A percentile compares a stretch with the other conserved stretches of the same genome.
These are phyloP conservation scores for Earliella scabrosa DNA, from an alignment of 1,284 basidiomycete genomes.

Conservation along the genomic window DNA sequence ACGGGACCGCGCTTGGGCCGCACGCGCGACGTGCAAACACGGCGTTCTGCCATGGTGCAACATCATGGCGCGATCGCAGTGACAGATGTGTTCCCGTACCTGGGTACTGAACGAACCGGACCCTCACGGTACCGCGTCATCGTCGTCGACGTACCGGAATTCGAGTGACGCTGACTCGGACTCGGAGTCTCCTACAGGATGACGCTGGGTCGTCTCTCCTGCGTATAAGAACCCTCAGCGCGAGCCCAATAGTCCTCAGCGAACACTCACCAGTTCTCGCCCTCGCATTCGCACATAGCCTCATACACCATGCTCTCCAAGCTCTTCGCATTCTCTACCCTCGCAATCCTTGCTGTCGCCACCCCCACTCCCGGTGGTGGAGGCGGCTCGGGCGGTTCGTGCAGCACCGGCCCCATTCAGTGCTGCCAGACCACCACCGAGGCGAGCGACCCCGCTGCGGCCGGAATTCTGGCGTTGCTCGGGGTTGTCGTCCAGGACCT, in stretches of 20 bases:
- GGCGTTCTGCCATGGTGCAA: too few relatives aligned
- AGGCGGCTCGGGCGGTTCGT: background rate
- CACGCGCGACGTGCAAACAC: too few relatives aligned
- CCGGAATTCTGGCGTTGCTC: constrained; percentile 18
- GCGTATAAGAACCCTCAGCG: too few relatives aligned
- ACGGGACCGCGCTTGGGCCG: too few relatives aligned
- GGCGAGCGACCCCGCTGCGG: background rate
- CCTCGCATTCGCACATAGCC: background rate
- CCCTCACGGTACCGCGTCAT: too few relatives aligned
- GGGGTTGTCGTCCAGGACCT: constrained; percentile 27
- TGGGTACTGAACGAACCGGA: too few relatives aligned
- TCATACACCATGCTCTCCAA: constrained; percentile 4
- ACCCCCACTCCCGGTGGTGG: background rate
- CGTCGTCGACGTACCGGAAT: too few relatives aligned
- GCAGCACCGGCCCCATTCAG: constrained; percentile 7
- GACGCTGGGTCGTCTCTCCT: too few relatives aligned
- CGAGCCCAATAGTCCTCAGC: background rate
- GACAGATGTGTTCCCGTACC: too few relatives aligned
- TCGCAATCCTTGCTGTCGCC: constrained; percentile 11
- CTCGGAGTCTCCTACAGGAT: too few relatives aligned
- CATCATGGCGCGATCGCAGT: too few relatives aligned
- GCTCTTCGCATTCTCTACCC: constrained; percentile 3
- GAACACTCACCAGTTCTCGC: constrained; percentile 1
- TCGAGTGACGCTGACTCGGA: too few relatives aligned
- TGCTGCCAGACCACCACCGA: constrained; percentile 1